These are phyloP conservation scores for Verticillium nonalfalfae DNA, from an alignment of 2,329 filamentous ascomycete species.

Conservation along the genomic window DNA sequence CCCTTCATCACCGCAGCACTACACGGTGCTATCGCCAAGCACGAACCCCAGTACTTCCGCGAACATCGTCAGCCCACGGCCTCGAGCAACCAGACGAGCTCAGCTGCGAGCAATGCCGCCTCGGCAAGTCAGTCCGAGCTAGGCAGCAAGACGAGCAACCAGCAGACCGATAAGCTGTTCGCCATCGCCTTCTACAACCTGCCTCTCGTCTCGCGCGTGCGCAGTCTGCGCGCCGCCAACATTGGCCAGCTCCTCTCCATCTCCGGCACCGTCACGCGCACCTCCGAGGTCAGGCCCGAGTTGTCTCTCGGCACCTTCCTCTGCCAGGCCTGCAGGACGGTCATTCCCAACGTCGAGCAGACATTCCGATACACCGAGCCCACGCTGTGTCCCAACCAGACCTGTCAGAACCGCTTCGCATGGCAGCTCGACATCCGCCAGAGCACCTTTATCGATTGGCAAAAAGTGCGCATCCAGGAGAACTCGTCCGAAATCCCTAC, in stretches of 20 bases:
- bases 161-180: constrained; percentile 96
- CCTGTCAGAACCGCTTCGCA: constrained; percentile 82
- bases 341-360: constrained; percentile 89
- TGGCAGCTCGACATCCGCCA: constrained; percentile 97
- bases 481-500: constrained; percentile 98
- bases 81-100: constrained; percentile 64
- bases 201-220: constrained; percentile 77
- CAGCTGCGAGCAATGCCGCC: constrained; percentile 56
- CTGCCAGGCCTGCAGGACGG: constrained; percentile 79
- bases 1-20: constrained; percentile 85
- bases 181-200: constrained; percentile 90
- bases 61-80: constrained; percentile 82
- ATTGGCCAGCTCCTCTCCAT: constrained; percentile 93
- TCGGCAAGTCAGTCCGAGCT: constrained; percentile 59
- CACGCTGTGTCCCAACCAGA: constrained; percentile 84
- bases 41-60: constrained; percentile 90
- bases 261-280: constrained; percentile 92
- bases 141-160: constrained; percentile 73
- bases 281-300: constrained; percentile 93
- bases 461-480: constrained; percentile 96
- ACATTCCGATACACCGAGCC: constrained; percentile 97
- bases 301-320: constrained; percentile 87
- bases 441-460: constrained; percentile 98
- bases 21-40: constrained; percentile 89
- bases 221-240: constrained; percentile 78